Base-by-base conservation (phyloP, 495 filamentous ascomycete species). In the Aspergillus heteromorphus region DNA sequence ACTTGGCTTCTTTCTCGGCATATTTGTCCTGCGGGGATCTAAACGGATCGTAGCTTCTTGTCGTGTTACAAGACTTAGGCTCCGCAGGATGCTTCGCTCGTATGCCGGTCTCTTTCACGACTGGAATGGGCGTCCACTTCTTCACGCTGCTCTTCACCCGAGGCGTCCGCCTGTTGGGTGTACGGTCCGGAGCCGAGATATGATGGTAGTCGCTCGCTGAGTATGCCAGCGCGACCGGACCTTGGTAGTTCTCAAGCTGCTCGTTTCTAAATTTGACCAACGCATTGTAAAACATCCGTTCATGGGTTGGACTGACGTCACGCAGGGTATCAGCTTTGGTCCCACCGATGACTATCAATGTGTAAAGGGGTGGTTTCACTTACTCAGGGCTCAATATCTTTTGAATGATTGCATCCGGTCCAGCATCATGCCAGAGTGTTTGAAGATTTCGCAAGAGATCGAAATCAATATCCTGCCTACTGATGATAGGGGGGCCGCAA, bases 141-240 rank as follows among this genome's bases (percentile, higher is more conserved):
- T 82, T 78, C 13, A 75, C 71, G 53, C 77, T 75, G 18, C 73
- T 70, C 13, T 60, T 58, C 21, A 53, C 20, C 14, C 58, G 49
- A 13, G 60, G 62, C 0, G 67, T 69, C 30, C 64, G 53, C 38
- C 74, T 69, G 3, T 67, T 74, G 52, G 79, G 80, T 18, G 78
- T 64, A 48, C 79, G 74, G 11, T 77, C 77, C 36, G 64, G 50
- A 19, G 64, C 71, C 50, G 81, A 84, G 52, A 85, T 79, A 63
- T 95, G 87, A 58, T 96, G 89, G 60, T 91, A 89, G 65, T 97
- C 92, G 67, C 89, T 93, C 16, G 86, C 76, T 1, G 92, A 95
- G 63, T 91, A 85, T 27, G 80, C 80, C 16, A 95, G 73, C 3
- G 85, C 79, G 49, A 7, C 3, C 23, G 83, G 80, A 16, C 80